A percentile compares a stretch with the other conserved stretches of the same genome.
Conservation (phyloP, 2,329 filamentous ascomycete species). For the Atkinsonella hypoxylon region DNA sequence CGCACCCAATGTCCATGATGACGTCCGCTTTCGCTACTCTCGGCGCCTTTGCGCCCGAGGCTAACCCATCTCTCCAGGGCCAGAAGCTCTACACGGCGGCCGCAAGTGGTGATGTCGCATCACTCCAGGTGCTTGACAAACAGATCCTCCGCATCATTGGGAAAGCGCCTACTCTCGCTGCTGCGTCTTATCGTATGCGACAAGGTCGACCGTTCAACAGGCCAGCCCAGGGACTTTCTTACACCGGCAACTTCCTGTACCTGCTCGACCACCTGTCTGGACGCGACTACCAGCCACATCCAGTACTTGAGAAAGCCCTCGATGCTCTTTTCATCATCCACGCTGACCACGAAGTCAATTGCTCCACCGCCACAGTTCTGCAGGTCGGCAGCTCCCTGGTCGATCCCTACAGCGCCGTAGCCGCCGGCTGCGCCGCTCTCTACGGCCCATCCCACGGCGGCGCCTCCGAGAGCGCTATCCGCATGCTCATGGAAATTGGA, state of each 20-base stretch:
- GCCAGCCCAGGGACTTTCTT: constrained; percentile 33
- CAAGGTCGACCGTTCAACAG: constrained; percentile 39
- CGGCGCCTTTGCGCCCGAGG: constrained; percentile 36
- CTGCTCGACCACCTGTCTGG: constrained; percentile 40
- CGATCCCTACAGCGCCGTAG: constrained; percentile 41
- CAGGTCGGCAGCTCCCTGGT: constrained; percentile 44
- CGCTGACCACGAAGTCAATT: constrained; percentile 47
- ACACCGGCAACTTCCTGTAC: constrained; percentile 42
- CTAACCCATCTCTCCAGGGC: constrained; percentile 36
- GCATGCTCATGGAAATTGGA: constrained; percentile 39
- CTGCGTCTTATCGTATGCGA: constrained; percentile 39
- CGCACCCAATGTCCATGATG: constrained; percentile 40
- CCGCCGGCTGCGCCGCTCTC: constrained; percentile 38
- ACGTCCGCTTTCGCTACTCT: constrained; percentile 36
- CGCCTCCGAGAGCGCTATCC: constrained; percentile 45
- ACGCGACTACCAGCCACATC: constrained; percentile 34
- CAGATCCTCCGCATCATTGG: constrained; percentile 40
- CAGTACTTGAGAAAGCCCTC: constrained; percentile 36
- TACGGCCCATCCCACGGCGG: constrained; percentile 48
- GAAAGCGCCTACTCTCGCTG: constrained; percentile 37
- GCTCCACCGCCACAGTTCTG: constrained; percentile 42
- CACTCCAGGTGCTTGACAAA: constrained; percentile 34
- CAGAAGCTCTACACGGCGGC: constrained; percentile 38
- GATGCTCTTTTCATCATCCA: constrained; percentile 44
- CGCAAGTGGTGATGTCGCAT: constrained; percentile 26